Evolutionary conservation across 1,139 yeast species (phyloP).

Genomic region (Yamadazyma trypodendri): DNA sequence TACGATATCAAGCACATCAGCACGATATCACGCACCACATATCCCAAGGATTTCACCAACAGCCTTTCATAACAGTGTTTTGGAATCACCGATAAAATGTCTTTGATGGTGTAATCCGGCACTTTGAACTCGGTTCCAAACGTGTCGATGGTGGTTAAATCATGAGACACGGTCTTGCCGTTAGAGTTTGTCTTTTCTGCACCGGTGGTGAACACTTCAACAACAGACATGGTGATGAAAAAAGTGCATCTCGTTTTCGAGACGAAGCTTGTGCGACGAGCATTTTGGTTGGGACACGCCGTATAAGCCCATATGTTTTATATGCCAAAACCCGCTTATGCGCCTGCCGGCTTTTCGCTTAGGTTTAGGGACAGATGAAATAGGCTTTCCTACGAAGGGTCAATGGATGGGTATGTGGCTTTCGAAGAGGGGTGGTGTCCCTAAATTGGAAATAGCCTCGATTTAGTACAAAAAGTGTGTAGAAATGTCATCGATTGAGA

Average conservation of each 20-base stretch:
- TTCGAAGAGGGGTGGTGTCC: no score
- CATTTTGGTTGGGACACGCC: no score
- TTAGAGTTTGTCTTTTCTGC: constrained; percentile 1
- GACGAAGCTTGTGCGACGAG: no score
- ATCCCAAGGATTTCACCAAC: constrained; percentile 53
- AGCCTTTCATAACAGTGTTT: constrained; percentile 73
- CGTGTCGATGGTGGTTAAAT: constrained; percentile 53
- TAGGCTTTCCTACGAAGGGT: no score
- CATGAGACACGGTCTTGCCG: constrained; percentile 15
- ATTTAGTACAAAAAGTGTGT: no score
- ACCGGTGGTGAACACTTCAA: constrained; percentile 6
- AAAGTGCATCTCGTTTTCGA: not conserved
- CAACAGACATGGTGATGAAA: constrained; percentile 9
- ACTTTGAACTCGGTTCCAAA: constrained; percentile 66
- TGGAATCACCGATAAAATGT: constrained; percentile 70
- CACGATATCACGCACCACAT: constrained; percentile 65
- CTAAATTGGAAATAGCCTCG: no score
- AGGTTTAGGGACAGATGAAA: no score
- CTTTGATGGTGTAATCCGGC: constrained; percentile 74
- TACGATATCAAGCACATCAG: constrained; percentile 44
- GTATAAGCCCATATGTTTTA: no score
- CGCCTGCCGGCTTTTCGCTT: no score
- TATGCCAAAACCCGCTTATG: not conserved
- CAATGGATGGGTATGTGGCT: no score
- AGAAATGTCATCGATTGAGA: no score